phyloP scores from a whole-genome alignment of 176 grass and related monocot species.

The Neostapfia colusana region DNA sequence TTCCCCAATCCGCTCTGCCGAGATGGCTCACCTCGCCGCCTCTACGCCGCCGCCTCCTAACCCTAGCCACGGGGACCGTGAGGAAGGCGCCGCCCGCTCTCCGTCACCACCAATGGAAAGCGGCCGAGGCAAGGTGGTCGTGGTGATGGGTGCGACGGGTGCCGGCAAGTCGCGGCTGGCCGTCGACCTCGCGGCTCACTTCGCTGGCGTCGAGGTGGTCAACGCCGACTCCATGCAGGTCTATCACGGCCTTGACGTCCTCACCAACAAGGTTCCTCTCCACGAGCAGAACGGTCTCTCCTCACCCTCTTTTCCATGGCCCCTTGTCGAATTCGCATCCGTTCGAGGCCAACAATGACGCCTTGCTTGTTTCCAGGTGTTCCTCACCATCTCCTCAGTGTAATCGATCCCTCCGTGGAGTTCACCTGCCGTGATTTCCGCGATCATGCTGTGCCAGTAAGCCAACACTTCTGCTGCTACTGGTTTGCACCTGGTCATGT shows the following conservation, averaged over 20 bases:
- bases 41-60: background rate
- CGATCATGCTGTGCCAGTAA: constrained; percentile 61
- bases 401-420: constrained; percentile 68
- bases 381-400: constrained; percentile 78
- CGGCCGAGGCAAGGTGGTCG: constrained; percentile 55
- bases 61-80: constrained; percentile 19
- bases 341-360: background rate
- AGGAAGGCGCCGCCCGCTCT: background rate
- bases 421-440: constrained; percentile 83
- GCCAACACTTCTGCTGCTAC: constrained; percentile 5
- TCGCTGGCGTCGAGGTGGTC: constrained; percentile 72
- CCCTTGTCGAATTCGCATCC: background rate
- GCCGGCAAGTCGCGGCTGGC: constrained; percentile 86
- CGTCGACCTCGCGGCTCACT: constrained; percentile 70
- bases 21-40: constrained; percentile 38
- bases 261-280: constrained; percentile 85
- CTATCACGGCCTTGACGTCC: constrained; percentile 73
- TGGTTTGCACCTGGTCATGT: constrained; percentile 14
- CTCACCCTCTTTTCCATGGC: background rate
- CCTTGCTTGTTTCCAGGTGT: constrained; percentile 48
- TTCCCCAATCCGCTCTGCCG: background rate
- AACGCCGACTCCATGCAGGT: constrained; percentile 97
- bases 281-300: constrained; percentile 70
- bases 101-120: constrained; percentile 7
- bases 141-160: constrained; percentile 90